Evolutionary conservation across 2,329 filamentous ascomycete genomes (phyloP).

Genomic region (Malbranchea cinnamomea): DNA sequence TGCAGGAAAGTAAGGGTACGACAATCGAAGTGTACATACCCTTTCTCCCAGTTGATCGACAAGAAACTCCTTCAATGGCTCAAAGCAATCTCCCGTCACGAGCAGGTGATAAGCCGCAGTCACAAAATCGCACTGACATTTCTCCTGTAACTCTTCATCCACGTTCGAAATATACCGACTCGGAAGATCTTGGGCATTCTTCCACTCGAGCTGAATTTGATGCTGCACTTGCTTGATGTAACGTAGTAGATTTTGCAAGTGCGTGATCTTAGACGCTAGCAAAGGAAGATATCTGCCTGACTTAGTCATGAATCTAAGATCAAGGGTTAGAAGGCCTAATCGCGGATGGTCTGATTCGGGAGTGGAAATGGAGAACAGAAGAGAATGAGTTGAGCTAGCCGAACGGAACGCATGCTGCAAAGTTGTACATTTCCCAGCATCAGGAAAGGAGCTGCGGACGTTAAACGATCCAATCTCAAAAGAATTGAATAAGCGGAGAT

Average conservation of each 20-base stretch:
- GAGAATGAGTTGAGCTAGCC: slow-evolving; percentile 57
- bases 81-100: slow-evolving; percentile 65
- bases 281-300: slow-evolving; percentile 65
- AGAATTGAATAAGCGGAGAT: slow-evolving; percentile 73
- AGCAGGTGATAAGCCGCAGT: slow-evolving; percentile 72
- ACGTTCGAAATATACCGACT: slow-evolving; percentile 62
- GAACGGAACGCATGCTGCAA: slow-evolving; percentile 56
- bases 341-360: too few species aligned
- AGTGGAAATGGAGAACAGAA: slow-evolving; percentile 38
- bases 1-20: neutral
- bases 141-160: slow-evolving; percentile 57
- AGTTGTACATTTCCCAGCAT: slow-evolving; percentile 26
- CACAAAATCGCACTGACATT: slow-evolving; percentile 49
- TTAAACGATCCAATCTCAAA: slow-evolving; percentile 55
- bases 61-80: slow-evolving; percentile 70
- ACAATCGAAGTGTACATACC: slow-evolving; percentile 32
- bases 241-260: slow-evolving; percentile 69
- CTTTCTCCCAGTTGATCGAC: slow-evolving; percentile 68
- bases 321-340: slow-evolving; percentile 56
- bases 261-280: slow-evolving; percentile 72
- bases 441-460: slow-evolving; percentile 25
- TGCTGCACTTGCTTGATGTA: slow-evolving; percentile 71
- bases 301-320: slow-evolving; percentile 67
- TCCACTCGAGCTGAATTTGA: slow-evolving; percentile 71
- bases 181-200: slow-evolving; percentile 65